These are phyloP conservation scores for Xylaria arbuscula DNA, from an alignment of 2,329 filamentous ascomycete species.

Conservation along the genomic window DNA sequence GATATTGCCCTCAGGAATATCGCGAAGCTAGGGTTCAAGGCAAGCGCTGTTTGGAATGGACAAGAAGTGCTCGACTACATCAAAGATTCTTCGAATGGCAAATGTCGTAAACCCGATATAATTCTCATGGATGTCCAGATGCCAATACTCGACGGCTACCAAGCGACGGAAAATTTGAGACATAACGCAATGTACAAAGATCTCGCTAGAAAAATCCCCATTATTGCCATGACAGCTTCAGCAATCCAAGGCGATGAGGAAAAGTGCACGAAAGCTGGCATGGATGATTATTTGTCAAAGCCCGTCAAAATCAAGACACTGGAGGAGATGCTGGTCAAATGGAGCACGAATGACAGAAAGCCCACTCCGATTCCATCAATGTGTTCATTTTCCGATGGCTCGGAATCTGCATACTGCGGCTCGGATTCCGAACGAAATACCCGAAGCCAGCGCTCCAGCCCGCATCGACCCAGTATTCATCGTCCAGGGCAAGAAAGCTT, in stretches of 20 bases:
- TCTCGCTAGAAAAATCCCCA: background rate
- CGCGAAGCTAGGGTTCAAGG: conserved; percentile 2
- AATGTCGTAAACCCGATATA: conserved; percentile 1
- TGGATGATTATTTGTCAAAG: conserved; percentile 7
- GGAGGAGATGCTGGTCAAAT: conserved; percentile 7
- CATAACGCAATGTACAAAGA: background rate
- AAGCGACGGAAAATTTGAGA: background rate
- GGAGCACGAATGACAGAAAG: background rate
- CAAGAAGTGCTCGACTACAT: conserved; percentile 8
- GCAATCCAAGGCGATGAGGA: conserved; percentile 4
- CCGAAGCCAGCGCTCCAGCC: no score
- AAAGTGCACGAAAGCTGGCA: conserved; percentile 6
- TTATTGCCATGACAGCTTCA: conserved; percentile 11
- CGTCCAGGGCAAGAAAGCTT: no score
- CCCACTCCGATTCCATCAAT: background rate
- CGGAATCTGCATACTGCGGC: background rate
- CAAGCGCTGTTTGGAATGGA: conserved; percentile 5
- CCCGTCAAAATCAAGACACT: background rate
- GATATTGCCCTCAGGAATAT: conserved; percentile 3
- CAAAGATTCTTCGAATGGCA: background rate
- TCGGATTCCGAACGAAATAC: no score
- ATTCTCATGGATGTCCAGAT: conserved; percentile 12
- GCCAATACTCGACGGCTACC: conserved; percentile 8
- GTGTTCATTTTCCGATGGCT: background rate
- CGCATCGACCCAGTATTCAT: no score